Percentiles rank a stretch among this genome's conserved stretches.
phyloP scores from a whole-genome alignment of 441 rosid species.

The Gossypium laxum region DNA sequence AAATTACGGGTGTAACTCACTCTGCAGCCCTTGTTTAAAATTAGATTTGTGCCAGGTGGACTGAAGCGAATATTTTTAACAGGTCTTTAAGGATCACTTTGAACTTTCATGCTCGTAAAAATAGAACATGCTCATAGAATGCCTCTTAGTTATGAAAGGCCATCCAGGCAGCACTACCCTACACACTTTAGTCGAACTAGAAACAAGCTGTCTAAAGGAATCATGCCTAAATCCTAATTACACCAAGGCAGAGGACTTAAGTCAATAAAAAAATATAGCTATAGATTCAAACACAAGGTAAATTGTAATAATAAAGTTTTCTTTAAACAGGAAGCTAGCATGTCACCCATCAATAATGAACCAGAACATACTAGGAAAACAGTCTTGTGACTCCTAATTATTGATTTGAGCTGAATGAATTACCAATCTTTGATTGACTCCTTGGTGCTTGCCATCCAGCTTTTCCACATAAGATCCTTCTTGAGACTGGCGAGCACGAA shows the following conservation, averaged over 20 bases:
- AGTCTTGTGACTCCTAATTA: neutral
- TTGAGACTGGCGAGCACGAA: conserved; percentile 44
- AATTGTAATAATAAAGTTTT: neutral
- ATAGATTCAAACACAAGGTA: neutral
- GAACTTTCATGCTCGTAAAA: neutral
- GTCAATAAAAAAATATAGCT: neutral
- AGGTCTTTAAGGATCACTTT: neutral
- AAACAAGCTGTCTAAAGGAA: neutral
- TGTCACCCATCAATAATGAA: neutral
- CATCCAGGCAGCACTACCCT: neutral
- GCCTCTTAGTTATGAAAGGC: neutral
- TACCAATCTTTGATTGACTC: conserved; percentile 4
- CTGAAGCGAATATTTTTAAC: neutral
- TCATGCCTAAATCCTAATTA: neutral
- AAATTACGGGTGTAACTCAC: neutral
- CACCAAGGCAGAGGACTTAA: neutral
- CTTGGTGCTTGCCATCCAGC: neutral
- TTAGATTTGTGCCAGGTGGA: neutral
- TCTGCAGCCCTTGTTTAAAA: neutral
- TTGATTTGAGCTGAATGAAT: neutral
- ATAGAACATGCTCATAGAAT: neutral
- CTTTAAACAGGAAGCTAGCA: neutral
- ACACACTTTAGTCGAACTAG: neutral
- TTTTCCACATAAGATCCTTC: conserved; percentile 20
- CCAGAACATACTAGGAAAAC: neutral